These are phyloP conservation scores for Persicaria maculosa DNA, from an alignment of 148 eudicot genomes.

Conservation along the genomic window DNA sequence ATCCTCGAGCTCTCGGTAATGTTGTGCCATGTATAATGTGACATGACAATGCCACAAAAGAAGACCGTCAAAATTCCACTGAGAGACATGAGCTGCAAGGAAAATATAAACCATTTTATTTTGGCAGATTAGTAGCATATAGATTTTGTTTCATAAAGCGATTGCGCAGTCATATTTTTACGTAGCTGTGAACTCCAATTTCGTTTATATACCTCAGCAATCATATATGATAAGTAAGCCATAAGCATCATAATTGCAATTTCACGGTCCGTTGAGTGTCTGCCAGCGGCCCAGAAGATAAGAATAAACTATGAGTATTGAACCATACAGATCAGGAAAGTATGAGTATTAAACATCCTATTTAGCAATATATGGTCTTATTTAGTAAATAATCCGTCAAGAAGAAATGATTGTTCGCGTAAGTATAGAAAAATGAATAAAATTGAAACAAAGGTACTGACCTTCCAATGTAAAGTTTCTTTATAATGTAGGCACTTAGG, in stretches of 20 bases:
- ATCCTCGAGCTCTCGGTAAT: slow-evolving; percentile 60
- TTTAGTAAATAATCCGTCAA: neutral
- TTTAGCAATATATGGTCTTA: neutral
- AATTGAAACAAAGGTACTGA: slow-evolving; percentile 9
- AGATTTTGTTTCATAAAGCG: neutral
- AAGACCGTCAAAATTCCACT: slow-evolving; percentile 63
- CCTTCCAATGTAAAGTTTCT: slow-evolving; percentile 63
- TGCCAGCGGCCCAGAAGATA: slow-evolving; percentile 10
- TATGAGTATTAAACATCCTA: neutral
- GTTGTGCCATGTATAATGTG: slow-evolving; percentile 72
- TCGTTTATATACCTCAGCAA: slow-evolving; percentile 39
- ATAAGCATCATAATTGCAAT: slow-evolving; percentile 67
- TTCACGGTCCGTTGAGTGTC: slow-evolving; percentile 72
- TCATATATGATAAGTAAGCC: slow-evolving; percentile 62
- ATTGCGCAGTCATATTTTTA: neutral
- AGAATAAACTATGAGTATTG: too few relatives aligned
- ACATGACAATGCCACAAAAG: slow-evolving; percentile 70
- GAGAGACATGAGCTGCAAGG: slow-evolving; percentile 46
- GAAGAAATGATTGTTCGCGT: neutral
- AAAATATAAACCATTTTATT: too few relatives aligned
- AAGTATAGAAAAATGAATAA: neutral
- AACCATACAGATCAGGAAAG: neutral
- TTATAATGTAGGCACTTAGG: slow-evolving; percentile 51
- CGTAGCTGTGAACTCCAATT: neutral
- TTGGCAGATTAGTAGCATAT: neutral